Conservation (phyloP, 371 early-diverging fungal genomes). For the Saksenaea oblongispora region DNA sequence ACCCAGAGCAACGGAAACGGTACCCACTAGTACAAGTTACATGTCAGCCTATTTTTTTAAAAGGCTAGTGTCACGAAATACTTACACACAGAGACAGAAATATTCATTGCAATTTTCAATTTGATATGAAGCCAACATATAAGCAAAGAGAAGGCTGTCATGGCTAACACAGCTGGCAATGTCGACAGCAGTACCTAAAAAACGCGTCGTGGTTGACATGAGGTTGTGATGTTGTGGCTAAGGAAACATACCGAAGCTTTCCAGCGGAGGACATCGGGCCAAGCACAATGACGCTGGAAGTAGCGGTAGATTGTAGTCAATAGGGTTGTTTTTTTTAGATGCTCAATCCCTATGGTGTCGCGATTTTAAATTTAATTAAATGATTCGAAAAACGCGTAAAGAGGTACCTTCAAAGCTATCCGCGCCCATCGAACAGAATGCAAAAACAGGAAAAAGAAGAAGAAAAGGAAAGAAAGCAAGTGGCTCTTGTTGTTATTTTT, state of each 20-base stretch:
- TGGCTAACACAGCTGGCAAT: conserved; percentile 27
- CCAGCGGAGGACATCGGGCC: conserved; percentile 49
- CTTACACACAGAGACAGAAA: conserved; percentile 46
- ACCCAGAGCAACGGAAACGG: conserved; percentile 68
- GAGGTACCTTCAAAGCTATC: neutral
- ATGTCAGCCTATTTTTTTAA: neutral
- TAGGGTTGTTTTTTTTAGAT: conserved; percentile 6
- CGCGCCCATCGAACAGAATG: neutral
- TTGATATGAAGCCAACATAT: conserved; percentile 30
- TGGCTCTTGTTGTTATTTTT: neutral
- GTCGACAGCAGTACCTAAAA: conserved; percentile 39
- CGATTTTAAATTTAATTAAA: conserved; percentile 3
- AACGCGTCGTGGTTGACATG: neutral
- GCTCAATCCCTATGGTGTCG: neutral
- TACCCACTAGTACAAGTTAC: conserved; percentile 31
- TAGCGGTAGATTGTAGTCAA: conserved; percentile 13
- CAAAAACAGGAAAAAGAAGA: neutral
- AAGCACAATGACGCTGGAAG: conserved; percentile 17
- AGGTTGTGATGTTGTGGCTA: neutral
- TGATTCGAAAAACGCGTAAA: neutral
- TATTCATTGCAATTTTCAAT: conserved; percentile 22
- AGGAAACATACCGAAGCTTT: conserved; percentile 33
- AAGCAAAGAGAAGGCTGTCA: conserved; percentile 29
- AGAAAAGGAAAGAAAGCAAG: neutral
- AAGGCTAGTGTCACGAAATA: neutral